Conservation (phyloP, 2,329 filamentous ascomycete species). For the Colletotrichum sp. region DNA sequence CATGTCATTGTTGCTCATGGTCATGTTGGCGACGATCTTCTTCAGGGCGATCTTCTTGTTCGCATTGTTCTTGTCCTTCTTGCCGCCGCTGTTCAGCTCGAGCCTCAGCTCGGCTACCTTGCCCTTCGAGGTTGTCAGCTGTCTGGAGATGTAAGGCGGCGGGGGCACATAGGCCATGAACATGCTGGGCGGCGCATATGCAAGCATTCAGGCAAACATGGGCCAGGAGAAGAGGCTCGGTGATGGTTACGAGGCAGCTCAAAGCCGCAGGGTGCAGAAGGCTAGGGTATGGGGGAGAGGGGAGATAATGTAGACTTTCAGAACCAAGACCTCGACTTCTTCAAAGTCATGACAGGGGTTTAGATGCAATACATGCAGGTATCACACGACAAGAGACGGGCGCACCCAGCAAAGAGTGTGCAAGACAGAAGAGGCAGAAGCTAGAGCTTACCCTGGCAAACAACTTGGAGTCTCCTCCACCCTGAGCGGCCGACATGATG, state of each 20-base stretch:
- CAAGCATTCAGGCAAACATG: not conserved
- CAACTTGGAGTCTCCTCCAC: conserved; percentile 97
- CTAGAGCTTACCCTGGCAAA: conserved; percentile 84
- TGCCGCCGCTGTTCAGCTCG: conserved; percentile 91
- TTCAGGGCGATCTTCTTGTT: conserved; percentile 98
- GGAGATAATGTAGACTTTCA: not conserved
- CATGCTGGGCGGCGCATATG: conserved; percentile 41
- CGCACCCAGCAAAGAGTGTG: not conserved
- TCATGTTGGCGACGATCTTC: conserved; percentile 99
- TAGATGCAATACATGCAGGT: not conserved
- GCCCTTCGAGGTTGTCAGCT: conserved; percentile 76
- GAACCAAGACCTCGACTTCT: not conserved
- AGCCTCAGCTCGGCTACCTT: conserved; percentile 97
- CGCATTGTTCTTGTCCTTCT: conserved; percentile 97
- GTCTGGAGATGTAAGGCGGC: conserved; percentile 44
- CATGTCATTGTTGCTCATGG: conserved; percentile 99
- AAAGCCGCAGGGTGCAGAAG: not conserved
- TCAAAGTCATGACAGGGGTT: not conserved
- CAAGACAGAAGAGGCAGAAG: not conserved
- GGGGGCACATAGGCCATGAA: conserved; percentile 60
- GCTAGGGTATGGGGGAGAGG: not conserved
- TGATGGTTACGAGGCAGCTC: not conserved
- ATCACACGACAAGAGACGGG: not conserved
- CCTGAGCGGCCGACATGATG: conserved; percentile 60
- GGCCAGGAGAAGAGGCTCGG: not conserved